These are phyloP conservation scores for Gossypium davidsonii DNA, from an alignment of 441 rosid genomes.

Conservation along the genomic window DNA sequence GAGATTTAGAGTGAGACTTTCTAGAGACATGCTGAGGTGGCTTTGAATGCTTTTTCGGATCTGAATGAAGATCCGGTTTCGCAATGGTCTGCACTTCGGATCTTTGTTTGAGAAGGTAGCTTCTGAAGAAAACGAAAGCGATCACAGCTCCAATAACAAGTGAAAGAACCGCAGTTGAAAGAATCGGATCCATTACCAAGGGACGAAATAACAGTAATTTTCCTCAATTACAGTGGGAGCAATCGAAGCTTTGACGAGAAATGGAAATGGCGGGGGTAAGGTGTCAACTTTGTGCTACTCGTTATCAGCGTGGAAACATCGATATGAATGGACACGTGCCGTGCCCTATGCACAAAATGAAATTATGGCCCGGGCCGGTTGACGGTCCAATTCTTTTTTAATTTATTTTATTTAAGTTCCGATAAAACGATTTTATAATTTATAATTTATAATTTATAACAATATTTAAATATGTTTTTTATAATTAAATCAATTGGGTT, in stretches of 20 bases:
- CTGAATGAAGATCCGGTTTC: conserved; percentile 49
- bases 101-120: conserved; percentile 62
- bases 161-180: conserved; percentile 40
- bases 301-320: neutral
- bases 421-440: too few relatives aligned
- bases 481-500: too few relatives aligned
- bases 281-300: neutral
- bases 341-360: neutral
- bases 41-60: conserved; percentile 49
- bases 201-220: neutral
- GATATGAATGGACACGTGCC: neutral
- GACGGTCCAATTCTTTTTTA: too few relatives aligned
- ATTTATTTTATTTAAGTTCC: too few relatives aligned
- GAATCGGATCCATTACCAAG: conserved; percentile 50
- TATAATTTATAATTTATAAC: too few relatives aligned
- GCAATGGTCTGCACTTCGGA: conserved; percentile 72
- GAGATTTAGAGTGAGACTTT: conserved; percentile 58
- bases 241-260: neutral
- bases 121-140: conserved; percentile 64
- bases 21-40: conserved; percentile 36
- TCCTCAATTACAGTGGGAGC: neutral
- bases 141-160: conserved; percentile 58
- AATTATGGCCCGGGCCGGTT: neutral
- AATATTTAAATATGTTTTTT: too few relatives aligned
- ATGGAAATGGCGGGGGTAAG: neutral